Evolutionary conservation across 306 rosid species (phyloP).

Genomic region (Sechiopsis laciniata): DNA sequence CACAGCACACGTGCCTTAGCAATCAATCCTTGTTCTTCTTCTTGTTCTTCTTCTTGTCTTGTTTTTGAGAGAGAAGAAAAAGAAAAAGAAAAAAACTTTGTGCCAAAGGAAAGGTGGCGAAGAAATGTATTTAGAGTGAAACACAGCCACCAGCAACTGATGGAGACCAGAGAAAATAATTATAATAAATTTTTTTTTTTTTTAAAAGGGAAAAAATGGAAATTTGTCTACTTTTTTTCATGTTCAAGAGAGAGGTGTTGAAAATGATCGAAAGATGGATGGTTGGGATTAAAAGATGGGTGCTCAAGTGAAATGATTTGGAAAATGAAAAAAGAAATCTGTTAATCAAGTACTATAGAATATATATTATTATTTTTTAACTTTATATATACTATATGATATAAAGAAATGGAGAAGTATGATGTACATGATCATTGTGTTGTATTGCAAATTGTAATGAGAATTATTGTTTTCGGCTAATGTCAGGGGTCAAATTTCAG

Average conservation of each 20-base stretch:
- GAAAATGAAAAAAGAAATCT: background rate
- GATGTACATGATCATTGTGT: background rate
- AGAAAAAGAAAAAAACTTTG: conserved; percentile 38
- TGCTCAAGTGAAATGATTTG: conserved; percentile 14
- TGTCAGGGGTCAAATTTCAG: too few relatives aligned
- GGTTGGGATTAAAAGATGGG: conserved; percentile 15
- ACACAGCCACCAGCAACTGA: conserved; percentile 68
- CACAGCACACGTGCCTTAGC: conserved; percentile 43
- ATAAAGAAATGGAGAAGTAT: background rate
- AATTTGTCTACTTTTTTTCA: conserved; percentile 16
- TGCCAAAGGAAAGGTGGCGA: conserved; percentile 49
- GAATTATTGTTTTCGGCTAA: background rate
- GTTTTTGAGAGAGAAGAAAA: conserved; percentile 35
- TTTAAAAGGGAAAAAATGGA: too few relatives aligned
- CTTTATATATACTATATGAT: background rate
- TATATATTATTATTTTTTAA: background rate
- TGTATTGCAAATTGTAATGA: background rate
- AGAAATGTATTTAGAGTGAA: conserved; percentile 36
- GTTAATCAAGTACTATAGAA: background rate
- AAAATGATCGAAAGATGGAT: background rate
- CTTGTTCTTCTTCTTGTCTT: conserved; percentile 1
- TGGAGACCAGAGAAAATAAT: conserved; percentile 42
- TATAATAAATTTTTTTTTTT: background rate
- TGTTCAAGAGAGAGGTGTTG: conserved; percentile 23
- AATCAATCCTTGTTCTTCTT: conserved; percentile 33